Evolutionary conservation across 495 filamentous ascomycete genomes (phyloP).

Genomic region (Tuber microsphaerosporum): DNA sequence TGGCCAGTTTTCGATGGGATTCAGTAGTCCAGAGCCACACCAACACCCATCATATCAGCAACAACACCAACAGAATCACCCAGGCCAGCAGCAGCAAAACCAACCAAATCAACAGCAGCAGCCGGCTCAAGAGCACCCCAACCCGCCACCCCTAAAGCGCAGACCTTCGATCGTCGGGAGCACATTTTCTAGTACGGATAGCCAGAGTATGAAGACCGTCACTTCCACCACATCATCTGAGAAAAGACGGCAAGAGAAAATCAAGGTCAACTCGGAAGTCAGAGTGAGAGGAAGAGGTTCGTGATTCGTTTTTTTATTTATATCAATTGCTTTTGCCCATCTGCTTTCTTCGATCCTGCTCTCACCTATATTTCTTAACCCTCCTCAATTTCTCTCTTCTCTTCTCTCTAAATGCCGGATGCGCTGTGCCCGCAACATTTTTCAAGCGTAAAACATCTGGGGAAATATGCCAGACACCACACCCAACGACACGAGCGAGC

Average conservation of each 20-base stretch:
- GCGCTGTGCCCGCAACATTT: background rate
- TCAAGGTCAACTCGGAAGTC: slow-evolving; percentile 43
- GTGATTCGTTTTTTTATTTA: slow-evolving; percentile 24
- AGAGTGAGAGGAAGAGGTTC: slow-evolving; percentile 47
- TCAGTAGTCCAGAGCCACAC: slow-evolving; percentile 17
- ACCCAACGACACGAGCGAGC: slow-evolving; percentile 11
- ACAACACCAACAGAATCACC: slow-evolving; percentile 19
- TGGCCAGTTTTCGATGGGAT: slow-evolving; percentile 15
- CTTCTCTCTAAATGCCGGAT: background rate
- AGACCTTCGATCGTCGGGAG: slow-evolving; percentile 33
- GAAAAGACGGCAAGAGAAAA: slow-evolving; percentile 34
- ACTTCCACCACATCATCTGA: slow-evolving; percentile 44
- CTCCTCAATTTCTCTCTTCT: slow-evolving; percentile 5
- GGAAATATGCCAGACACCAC: slow-evolving; percentile 13
- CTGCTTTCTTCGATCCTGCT: slow-evolving; percentile 10
- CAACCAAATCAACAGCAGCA: background rate
- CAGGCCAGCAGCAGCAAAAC: slow-evolving; percentile 5
- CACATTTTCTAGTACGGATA: slow-evolving; percentile 41
- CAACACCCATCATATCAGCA: slow-evolving; percentile 20
- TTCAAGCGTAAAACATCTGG: slow-evolving; percentile 1
- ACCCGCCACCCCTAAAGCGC: slow-evolving; percentile 21
- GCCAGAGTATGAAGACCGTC: slow-evolving; percentile 46
- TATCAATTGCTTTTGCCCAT: slow-evolving; percentile 11
- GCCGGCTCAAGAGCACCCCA: slow-evolving; percentile 20
- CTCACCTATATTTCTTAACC: slow-evolving; percentile 7